These are phyloP conservation scores for Talaromyces funiculosus DNA, from an alignment of 2,329 filamentous ascomycete genomes.

Conservation along the genomic window DNA sequence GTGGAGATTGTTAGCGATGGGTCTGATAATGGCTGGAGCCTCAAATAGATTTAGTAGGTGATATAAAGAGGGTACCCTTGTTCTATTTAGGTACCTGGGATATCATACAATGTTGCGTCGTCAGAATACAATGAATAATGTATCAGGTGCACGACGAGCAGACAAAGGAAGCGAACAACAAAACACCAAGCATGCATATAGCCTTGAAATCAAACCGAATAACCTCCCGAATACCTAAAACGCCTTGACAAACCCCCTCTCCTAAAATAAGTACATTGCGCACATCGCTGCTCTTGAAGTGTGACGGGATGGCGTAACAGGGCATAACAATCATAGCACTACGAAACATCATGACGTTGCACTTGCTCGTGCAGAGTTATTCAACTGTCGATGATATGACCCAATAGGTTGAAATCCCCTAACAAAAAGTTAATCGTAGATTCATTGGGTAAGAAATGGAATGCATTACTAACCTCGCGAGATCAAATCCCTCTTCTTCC, in stretches of 20 bases:
- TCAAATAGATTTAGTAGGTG: conserved; percentile 44
- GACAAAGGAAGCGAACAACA: not conserved
- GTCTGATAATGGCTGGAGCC: conserved; percentile 52
- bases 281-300: not conserved
- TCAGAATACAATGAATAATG: conserved; percentile 3
- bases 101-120: not conserved
- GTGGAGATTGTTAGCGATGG: conserved; percentile 58
- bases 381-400: conserved; percentile 41
- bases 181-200: conserved; percentile 3
- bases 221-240: not conserved
- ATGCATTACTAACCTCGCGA: conserved; percentile 38
- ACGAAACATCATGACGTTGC: conserved; percentile 19
- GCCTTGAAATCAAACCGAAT: not conserved
- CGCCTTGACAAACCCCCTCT: not conserved
- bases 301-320: not conserved
- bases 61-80: not conserved
- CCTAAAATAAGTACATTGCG: not conserved
- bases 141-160: not conserved
- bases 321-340: not conserved
- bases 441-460: not conserved
- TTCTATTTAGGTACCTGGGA: not conserved
- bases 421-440: not conserved
- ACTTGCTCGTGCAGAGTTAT: conserved; percentile 33
- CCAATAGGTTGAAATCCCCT: conserved; percentile 48
- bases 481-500: conserved; percentile 41